phyloP scores from a whole-genome alignment of 257 asterid species.

The Gardenia jasminoides region DNA sequence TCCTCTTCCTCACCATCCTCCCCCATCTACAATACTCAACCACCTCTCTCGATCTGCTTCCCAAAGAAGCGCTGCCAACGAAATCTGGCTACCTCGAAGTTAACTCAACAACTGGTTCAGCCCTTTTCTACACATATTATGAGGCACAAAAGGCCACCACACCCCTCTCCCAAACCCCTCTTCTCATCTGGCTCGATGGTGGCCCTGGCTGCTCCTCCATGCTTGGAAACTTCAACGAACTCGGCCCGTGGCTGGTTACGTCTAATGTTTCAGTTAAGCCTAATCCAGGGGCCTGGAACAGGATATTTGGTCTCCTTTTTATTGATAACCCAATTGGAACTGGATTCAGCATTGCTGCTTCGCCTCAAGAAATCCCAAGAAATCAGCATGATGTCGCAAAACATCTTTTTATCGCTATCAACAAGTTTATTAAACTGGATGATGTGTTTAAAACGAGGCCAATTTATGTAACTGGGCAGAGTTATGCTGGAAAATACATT shows the following conservation, averaged over 20 bases:
- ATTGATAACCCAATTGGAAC: conserved; percentile 83
- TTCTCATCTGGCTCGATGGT: conserved; percentile 83
- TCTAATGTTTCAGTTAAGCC: conserved; percentile 31
- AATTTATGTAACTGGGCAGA: conserved; percentile 68
- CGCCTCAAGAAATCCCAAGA: conserved; percentile 61
- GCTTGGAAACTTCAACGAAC: conserved; percentile 70
- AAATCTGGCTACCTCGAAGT: conserved; percentile 72
- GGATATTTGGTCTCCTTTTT: conserved; percentile 59
- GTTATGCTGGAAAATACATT: conserved; percentile 78
- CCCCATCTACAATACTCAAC: conserved; percentile 32
- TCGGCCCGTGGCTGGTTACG: conserved; percentile 68
- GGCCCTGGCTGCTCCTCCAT: conserved; percentile 90
- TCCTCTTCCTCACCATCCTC: conserved; percentile 33
- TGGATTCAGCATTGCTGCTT: conserved; percentile 66
- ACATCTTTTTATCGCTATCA: conserved; percentile 60
- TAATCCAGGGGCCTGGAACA: conserved; percentile 74
- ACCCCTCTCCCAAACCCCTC: conserved; percentile 47
- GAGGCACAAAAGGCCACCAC: conserved; percentile 47
- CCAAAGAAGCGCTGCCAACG: conserved; percentile 63
- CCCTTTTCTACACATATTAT: conserved; percentile 74
- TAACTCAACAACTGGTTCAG: conserved; percentile 61
- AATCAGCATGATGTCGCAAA: conserved; percentile 60
- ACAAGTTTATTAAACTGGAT: conserved; percentile 43
- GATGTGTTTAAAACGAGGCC: conserved; percentile 46
- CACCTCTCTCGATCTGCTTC: conserved; percentile 30